Conservation (phyloP, 75 land plant genomes). For the Chamaecyparis obtusa region DNA sequence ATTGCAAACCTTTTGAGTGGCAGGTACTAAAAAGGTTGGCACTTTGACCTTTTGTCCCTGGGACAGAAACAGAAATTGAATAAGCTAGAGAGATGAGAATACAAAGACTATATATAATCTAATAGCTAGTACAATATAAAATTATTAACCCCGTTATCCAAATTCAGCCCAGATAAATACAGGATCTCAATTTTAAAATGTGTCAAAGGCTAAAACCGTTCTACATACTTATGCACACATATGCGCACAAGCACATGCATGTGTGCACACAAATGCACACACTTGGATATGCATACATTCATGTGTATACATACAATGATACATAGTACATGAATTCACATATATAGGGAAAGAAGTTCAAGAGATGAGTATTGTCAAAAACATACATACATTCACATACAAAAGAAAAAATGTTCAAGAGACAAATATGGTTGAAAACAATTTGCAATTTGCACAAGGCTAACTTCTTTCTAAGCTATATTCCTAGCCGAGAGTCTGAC, state of each 20-base stretch:
- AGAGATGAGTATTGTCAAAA: background rate
- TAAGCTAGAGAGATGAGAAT: background rate
- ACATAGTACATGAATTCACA: background rate
- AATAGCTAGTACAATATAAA: background rate
- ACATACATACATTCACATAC: too few relatives aligned
- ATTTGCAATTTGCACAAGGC: background rate
- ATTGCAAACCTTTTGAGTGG: conserved; percentile 79
- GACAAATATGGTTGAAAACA: background rate
- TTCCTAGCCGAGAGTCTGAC: background rate
- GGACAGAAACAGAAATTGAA: background rate
- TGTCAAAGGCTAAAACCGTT: background rate
- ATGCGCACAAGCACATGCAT: too few relatives aligned
- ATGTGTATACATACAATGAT: background rate
- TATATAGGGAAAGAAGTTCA: background rate
- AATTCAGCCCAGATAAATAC: background rate
- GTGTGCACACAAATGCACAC: background rate
- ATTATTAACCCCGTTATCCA: background rate
- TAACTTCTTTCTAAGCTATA: background rate
- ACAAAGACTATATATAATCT: too few relatives aligned
- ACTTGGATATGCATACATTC: too few relatives aligned
- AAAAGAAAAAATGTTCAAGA: background rate
- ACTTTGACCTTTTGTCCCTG: conserved; percentile 95
- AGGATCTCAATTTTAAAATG: conserved; percentile 4
- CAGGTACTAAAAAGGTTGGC: conserved; percentile 94
- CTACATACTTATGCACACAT: background rate